Evolutionary conservation across 2,329 filamentous ascomycete genomes (phyloP).

Genomic region (Fusarium ramigenum): DNA sequence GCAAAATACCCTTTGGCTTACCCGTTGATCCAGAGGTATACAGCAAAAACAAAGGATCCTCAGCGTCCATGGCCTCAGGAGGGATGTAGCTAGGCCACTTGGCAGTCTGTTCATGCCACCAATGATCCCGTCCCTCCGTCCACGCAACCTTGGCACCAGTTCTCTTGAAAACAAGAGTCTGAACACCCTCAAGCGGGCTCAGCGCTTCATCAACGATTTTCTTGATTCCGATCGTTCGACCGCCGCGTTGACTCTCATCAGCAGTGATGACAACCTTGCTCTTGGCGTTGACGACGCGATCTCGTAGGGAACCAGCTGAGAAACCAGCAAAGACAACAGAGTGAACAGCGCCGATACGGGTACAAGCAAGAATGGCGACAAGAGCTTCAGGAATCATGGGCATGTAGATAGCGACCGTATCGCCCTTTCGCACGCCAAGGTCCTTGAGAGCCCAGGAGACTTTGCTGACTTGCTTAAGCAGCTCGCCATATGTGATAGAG

Average conservation of each 20-base stretch:
- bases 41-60: constrained; percentile 92
- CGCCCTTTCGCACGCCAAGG: constrained; percentile 93
- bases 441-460: constrained; percentile 85
- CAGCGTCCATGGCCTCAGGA: constrained; percentile 84
- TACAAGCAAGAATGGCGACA: constrained; percentile 79
- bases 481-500: constrained; percentile 86
- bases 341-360: constrained; percentile 89
- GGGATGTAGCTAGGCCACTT: constrained; percentile 91
- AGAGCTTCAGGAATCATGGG: constrained; percentile 97
- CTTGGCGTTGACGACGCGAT: constrained; percentile 86
- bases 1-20: constrained; percentile 96
- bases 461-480: constrained; percentile 86
- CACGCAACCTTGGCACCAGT: constrained; percentile 87
- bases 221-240: constrained; percentile 93
- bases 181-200: constrained; percentile 80
- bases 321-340: constrained; percentile 96
- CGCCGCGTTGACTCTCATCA: constrained; percentile 92
- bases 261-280: constrained; percentile 92
- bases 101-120: constrained; percentile 96
- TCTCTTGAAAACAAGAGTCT: constrained; percentile 88
- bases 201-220: constrained; percentile 95
- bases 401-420: constrained; percentile 92
- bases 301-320: constrained; percentile 89
- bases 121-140: constrained; percentile 84
- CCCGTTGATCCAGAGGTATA: constrained; percentile 96